Evolutionary conservation across 108 stramenopile genomes (phyloP), one percentile per base, ranked within the genome.

Genomic region (Skeletonema potamos): DNA sequence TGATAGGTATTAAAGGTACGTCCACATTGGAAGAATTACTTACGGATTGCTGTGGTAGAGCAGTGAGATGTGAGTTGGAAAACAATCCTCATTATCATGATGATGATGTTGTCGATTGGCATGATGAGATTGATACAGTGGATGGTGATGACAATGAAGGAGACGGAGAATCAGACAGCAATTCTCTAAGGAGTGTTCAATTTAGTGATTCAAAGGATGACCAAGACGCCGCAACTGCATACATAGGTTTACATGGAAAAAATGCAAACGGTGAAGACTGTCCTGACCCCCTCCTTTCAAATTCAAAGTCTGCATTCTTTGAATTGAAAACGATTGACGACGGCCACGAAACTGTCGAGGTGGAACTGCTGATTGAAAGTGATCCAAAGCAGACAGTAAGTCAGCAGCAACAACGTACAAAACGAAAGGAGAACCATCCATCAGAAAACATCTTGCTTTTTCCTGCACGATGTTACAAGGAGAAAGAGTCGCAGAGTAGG

Each of bases 1-100:
- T 86, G 9, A 66, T 91, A 36, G 88, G 88, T 7, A 76, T 88
- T 51, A 74, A 86, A 34, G 90, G 90, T 9, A 89, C 90, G n/a
- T 87, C 90, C 27, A 73, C 88, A 0, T 73, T 91, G 64, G 90
- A 89, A 64, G 90, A 91, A 54, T 58, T 91, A 6, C 43, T 89
- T 18, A 91, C 90, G 3, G 90, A 91, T 78, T 85, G 82, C 62
- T 88, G 87, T 66, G 90, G 90, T 0, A 66, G 77, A 51, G 80
- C 80, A 12, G 68, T 81, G 36, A 61, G 69, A 17, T 67, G 73
- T 22, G 67, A 82, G 63, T 65, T 82, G 73, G 73, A 74, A 2
- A 54, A 70, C 48, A 72, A 81, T 66, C 80, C 80, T 15, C 68
- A 81, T 58, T 6, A 48, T 57, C 29, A 32, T 20, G 66, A 32